Percentiles rank a stretch among this genome's conserved stretches.
These are phyloP conservation scores for Pezicula radicicola DNA, from an alignment of 2,329 filamentous ascomycete species.

Conservation along the genomic window DNA sequence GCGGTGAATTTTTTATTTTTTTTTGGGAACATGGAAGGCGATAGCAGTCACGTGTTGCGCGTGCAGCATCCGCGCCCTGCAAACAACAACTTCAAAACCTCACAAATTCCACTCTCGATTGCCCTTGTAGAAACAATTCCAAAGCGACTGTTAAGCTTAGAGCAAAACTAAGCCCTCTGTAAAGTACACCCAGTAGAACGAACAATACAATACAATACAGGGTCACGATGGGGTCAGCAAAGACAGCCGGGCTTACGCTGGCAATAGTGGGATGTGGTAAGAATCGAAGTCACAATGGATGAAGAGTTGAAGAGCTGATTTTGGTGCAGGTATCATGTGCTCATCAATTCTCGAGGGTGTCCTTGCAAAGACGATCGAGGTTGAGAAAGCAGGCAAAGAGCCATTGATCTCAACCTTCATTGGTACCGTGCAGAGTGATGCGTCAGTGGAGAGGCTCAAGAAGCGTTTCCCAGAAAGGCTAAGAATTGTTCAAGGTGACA, in stretches of 20 bases:
- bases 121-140: too few species aligned
- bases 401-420: slow-evolving; percentile 30
- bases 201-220: neutral
- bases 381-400: slow-evolving; percentile 6
- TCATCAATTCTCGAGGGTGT: slow-evolving; percentile 23
- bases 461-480: slow-evolving; percentile 27
- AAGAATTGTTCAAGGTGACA: slow-evolving; percentile 46
- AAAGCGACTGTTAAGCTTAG: too few species aligned
- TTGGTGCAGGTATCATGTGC: slow-evolving; percentile 22
- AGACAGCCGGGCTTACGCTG: slow-evolving; percentile 9
- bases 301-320: slow-evolving; percentile 7
- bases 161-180: too few species aligned
- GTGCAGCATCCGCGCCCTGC: neutral
- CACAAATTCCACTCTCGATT: neutral
- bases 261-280: slow-evolving; percentile 20
- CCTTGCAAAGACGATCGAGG: slow-evolving; percentile 14
- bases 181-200: neutral
- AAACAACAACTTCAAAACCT: neutral
- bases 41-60: neutral
- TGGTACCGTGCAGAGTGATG: slow-evolving; percentile 38
- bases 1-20: neutral
- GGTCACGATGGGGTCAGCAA: neutral
- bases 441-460: slow-evolving; percentile 31
- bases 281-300: slow-evolving; percentile 13
- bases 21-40: neutral